A percentile compares a stretch with the other conserved stretches of the same genome.
Conservation (phyloP, 495 filamentous ascomycete genomes). For the Penicillium psychrofluorescens region DNA sequence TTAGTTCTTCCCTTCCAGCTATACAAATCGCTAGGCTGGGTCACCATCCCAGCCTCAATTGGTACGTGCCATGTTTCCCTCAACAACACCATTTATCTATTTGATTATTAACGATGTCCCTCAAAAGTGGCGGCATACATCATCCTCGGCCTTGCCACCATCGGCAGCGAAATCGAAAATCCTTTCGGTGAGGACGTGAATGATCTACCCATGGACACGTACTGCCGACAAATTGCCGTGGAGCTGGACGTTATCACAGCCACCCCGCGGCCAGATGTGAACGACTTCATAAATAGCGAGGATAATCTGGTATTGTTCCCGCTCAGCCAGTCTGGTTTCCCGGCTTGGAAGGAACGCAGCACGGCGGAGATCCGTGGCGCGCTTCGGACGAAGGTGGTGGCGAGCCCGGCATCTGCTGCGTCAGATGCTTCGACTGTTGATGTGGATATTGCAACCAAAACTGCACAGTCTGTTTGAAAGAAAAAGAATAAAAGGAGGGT, state of each 20-base stretch:
- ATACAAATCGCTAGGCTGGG: slow-evolving; percentile 51
- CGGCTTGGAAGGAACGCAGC: slow-evolving; percentile 53
- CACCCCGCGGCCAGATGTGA: slow-evolving; percentile 44
- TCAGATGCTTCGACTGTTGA: too few relatives aligned
- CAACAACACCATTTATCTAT: not conserved
- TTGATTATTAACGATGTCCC: not conserved
- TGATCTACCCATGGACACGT: slow-evolving; percentile 72
- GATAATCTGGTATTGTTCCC: slow-evolving; percentile 65
- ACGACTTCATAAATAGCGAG: slow-evolving; percentile 50
- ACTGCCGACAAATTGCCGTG: slow-evolving; percentile 60
- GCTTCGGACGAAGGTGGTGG: slow-evolving; percentile 39
- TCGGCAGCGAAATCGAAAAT: slow-evolving; percentile 83
- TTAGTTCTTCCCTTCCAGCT: slow-evolving; percentile 81
- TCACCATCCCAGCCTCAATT: slow-evolving; percentile 83
- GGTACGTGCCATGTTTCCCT: slow-evolving; percentile 24
- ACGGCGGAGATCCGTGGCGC: slow-evolving; percentile 53
- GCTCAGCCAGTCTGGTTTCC: slow-evolving; percentile 49
- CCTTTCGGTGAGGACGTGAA: slow-evolving; percentile 85
- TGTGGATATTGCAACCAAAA: too few relatives aligned
- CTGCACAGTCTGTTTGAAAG: too few relatives aligned
- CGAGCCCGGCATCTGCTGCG: not conserved
- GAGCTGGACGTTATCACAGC: slow-evolving; percentile 73
- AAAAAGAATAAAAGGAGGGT: too few relatives aligned
- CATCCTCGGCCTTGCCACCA: slow-evolving; percentile 78
- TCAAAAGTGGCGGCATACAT: slow-evolving; percentile 68